A percentile compares a stretch with the other conserved stretches of the same genome.
phyloP scores from a whole-genome alignment of 2,329 filamentous ascomycete species.

The Phyllosticta paracitricarpa region DNA sequence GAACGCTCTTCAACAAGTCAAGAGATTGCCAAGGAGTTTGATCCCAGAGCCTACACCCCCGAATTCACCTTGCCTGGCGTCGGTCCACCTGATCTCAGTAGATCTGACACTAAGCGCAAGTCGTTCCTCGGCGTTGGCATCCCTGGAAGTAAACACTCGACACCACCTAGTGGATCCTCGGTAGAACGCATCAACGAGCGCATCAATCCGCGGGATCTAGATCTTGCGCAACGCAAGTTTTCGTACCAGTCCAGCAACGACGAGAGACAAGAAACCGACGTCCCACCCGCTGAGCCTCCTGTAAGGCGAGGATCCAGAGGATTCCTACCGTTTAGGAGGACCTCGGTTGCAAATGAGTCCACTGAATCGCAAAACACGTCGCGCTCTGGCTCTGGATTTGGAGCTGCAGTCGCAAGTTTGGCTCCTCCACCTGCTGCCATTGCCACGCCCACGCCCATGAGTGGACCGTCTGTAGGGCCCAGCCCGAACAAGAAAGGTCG shows the following conservation, averaged over 20 bases:
- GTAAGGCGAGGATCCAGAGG: background rate
- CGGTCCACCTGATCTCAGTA: conserved; percentile 18
- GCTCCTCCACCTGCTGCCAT: background rate
- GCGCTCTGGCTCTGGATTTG: background rate
- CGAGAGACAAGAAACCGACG: background rate
- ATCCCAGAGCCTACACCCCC: conserved; percentile 31
- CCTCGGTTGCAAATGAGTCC: background rate
- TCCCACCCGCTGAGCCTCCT: background rate
- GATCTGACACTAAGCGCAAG: background rate
- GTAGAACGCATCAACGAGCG: conserved; percentile 11
- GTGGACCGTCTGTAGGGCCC: background rate
- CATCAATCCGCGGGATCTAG: conserved; percentile 12
- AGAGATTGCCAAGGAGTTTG: conserved; percentile 8
- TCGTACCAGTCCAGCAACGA: conserved; percentile 19
- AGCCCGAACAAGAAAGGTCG: background rate
- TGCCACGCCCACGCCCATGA: background rate
- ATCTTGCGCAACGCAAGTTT: conserved; percentile 13
- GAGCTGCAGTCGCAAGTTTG: background rate
- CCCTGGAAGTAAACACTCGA: conserved; percentile 13
- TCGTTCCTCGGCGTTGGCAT: conserved; percentile 36
- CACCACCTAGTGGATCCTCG: conserved; percentile 12
- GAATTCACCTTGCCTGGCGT: conserved; percentile 31
- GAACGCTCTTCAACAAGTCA: background rate
- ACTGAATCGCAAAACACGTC: background rate
- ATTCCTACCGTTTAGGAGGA: conserved; percentile 2